Percentiles rank a stretch among this genome's conserved stretches.
Conservation (phyloP, 2,329 filamentous ascomycete species). For the Gnomoniopsis smithogilvyi region DNA sequence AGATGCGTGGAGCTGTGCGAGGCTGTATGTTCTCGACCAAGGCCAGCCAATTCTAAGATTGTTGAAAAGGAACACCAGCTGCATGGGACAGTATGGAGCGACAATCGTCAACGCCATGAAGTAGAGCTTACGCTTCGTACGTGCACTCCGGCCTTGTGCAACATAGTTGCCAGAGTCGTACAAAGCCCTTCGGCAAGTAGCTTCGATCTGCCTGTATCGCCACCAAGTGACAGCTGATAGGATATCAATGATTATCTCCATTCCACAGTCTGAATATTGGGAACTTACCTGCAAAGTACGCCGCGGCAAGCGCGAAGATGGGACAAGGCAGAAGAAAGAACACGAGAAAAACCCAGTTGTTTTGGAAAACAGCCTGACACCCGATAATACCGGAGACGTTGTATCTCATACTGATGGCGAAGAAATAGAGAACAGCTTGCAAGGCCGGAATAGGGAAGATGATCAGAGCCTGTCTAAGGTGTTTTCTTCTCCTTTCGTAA, state of each 20-base stretch:
- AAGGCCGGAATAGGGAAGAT: slow-evolving; percentile 52
- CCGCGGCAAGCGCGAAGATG: slow-evolving; percentile 39
- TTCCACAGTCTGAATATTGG: not conserved
- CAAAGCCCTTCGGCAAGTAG: slow-evolving; percentile 36
- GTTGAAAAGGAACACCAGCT: slow-evolving; percentile 35
- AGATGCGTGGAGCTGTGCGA: slow-evolving; percentile 37
- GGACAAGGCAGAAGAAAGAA: slow-evolving; percentile 47
- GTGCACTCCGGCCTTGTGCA: slow-evolving; percentile 40
- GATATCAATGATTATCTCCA: not conserved
- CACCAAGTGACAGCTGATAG: slow-evolving; percentile 13
- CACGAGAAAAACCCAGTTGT: slow-evolving; percentile 45
- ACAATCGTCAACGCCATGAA: slow-evolving; percentile 52
- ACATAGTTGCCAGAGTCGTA: slow-evolving; percentile 32
- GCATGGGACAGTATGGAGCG: slow-evolving; percentile 48
- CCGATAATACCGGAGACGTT: slow-evolving; percentile 47
- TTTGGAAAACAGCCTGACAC: slow-evolving; percentile 41
- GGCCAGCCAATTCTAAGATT: slow-evolving; percentile 35
- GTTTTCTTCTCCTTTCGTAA: slow-evolving; percentile 39
- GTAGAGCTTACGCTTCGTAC: slow-evolving; percentile 51
- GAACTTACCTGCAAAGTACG: slow-evolving; percentile 46
- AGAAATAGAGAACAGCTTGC: slow-evolving; percentile 46
- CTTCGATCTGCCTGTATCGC: slow-evolving; percentile 45
- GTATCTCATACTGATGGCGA: slow-evolving; percentile 46
- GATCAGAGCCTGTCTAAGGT: slow-evolving; percentile 47
- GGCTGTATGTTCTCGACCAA: slow-evolving; percentile 37